These are phyloP conservation scores for Didymella lethalis DNA, from an alignment of 2,329 filamentous ascomycete genomes.

Conservation along the genomic window DNA sequence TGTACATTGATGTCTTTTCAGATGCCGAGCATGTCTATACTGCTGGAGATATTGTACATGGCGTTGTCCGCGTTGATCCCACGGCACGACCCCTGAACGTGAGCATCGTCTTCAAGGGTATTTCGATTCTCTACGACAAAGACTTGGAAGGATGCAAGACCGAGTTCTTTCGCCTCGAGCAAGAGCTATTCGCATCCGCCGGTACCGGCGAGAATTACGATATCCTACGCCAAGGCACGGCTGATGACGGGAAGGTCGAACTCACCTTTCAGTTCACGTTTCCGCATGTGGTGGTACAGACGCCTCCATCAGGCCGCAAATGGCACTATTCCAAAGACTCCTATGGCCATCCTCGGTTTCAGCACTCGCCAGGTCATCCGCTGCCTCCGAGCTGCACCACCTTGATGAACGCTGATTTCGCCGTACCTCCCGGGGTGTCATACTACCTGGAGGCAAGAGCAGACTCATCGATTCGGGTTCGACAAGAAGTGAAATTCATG, in stretches of 20 bases:
- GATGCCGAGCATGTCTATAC: conserved; percentile 28
- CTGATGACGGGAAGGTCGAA: conserved; percentile 36
- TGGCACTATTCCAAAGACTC: conserved; percentile 31
- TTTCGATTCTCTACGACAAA: conserved; percentile 24
- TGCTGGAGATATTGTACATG: conserved; percentile 32
- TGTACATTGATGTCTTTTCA: conserved; percentile 29
- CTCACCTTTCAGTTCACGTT: conserved; percentile 40
- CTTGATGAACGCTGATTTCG: conserved; percentile 8
- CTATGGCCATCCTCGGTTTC: conserved; percentile 34
- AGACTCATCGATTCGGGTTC: conserved; percentile 11
- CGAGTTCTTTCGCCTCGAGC: conserved; percentile 28
- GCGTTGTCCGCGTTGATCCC: conserved; percentile 32
- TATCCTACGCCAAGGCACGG: conserved; percentile 31
- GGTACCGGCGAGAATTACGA: conserved; percentile 32
- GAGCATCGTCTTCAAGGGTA: conserved; percentile 28
- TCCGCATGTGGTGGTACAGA: conserved; percentile 27
- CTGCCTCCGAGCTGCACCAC: conserved; percentile 30
- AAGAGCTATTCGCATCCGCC: conserved; percentile 32
- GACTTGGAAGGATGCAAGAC: conserved; percentile 24
- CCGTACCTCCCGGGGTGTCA: conserved; percentile 22
- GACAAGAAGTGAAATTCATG: conserved; percentile 22
- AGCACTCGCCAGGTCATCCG: conserved; percentile 35
- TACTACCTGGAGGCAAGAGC: conserved; percentile 31
- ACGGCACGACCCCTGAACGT: conserved; percentile 30
- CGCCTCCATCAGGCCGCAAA: conserved; percentile 23